Percentiles rank a stretch among this genome's conserved stretches.
Evolutionary conservation across 495 filamentous ascomycete species (phyloP).

Genomic region (Penicillium riverlandense): DNA sequence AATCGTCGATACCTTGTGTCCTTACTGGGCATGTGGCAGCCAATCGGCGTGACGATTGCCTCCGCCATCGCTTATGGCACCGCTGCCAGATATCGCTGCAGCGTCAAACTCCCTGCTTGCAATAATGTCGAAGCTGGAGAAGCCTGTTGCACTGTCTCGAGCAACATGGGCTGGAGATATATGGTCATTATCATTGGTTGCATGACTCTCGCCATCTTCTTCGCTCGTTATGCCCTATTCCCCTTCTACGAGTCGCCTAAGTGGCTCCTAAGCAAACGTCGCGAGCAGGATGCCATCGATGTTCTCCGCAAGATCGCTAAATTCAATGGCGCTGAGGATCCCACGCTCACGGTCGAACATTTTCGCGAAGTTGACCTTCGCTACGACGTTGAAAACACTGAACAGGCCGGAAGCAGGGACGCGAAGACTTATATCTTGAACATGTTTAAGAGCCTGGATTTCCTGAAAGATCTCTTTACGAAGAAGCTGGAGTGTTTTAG

Average conservation of each 20-base stretch:
- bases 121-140: conserved; percentile 14
- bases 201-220: conserved; percentile 53
- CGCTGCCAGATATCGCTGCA: conserved; percentile 36
- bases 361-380: not conserved
- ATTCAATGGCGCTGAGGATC: conserved; percentile 13
- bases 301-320: conserved; percentile 28
- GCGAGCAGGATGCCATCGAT: conserved; percentile 28
- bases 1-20: conserved; percentile 33
- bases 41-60: conserved; percentile 19
- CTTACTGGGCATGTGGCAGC: conserved; percentile 40
- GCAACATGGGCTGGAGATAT: conserved; percentile 70
- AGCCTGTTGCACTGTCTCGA: conserved; percentile 38
- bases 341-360: conserved; percentile 3
- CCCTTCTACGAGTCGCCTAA: conserved; percentile 65
- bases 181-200: conserved; percentile 55
- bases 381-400: too few species aligned
- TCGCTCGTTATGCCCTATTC: conserved; percentile 58
- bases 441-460: conserved; percentile 1
- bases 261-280: conserved; percentile 40
- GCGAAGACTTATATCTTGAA: not conserved
- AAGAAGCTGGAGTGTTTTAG: conserved; percentile 4
- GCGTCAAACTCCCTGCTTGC: conserved; percentile 13
- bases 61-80: conserved; percentile 36
- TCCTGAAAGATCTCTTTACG: not conserved
- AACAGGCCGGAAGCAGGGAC: not conserved